phyloP scores from a whole-genome alignment of 495 filamentous ascomycete genomes.

The Clavariopsis aquatica region DNA sequence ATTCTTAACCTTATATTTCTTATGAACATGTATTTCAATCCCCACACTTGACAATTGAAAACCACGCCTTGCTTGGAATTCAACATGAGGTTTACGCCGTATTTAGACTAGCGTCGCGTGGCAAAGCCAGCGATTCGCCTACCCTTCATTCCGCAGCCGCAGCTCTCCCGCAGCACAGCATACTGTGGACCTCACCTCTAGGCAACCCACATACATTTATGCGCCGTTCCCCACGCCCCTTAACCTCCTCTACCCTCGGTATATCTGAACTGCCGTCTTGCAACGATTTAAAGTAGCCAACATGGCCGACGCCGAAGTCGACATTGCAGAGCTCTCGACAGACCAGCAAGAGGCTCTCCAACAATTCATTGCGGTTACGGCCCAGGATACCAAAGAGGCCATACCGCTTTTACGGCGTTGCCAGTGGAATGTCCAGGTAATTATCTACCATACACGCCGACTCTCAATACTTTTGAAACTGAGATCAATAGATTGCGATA shows the following conservation, averaged over 20 bases:
- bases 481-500: constrained; percentile 73
- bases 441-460: constrained; percentile 28
- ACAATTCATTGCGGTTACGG: constrained; percentile 85
- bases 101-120: neutral
- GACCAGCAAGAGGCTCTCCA: constrained; percentile 78
- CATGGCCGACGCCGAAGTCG: constrained; percentile 49
- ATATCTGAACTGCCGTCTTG: neutral
- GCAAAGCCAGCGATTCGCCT: neutral
- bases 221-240: neutral
- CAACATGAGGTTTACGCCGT: neutral
- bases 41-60: neutral
- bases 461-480: constrained; percentile 31
- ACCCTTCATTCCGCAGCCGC: constrained; percentile 1
- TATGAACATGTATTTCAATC: neutral
- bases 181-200: neutral
- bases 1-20: neutral
- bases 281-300: constrained; percentile 1
- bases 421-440: constrained; percentile 93
- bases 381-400: constrained; percentile 75
- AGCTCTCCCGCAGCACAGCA: constrained; percentile 9
- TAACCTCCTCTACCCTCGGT: neutral
- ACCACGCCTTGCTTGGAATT: neutral
- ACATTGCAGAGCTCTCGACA: constrained; percentile 69
- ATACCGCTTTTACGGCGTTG: constrained; percentile 78
- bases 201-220: constrained; percentile 1